phyloP scores from a whole-genome alignment of 202 grass and related monocot genomes.

The Bolboschoenoplectus hybrid region DNA sequence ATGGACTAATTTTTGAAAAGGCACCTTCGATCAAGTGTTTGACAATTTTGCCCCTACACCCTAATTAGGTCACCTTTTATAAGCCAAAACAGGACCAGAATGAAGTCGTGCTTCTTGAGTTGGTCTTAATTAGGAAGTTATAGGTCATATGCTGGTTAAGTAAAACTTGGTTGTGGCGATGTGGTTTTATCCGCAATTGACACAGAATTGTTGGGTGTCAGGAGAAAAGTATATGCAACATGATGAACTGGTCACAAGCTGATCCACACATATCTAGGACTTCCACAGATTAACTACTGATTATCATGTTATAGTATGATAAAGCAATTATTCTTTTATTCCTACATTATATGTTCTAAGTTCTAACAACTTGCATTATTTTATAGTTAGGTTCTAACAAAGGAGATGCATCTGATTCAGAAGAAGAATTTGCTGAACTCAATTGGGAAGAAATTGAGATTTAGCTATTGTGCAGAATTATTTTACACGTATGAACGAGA shows the following conservation, averaged over 20 bases:
- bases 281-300: neutral
- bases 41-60: neutral
- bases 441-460: slow-evolving; percentile 44
- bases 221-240: neutral
- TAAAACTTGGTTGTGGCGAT: neutral
- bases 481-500: neutral
- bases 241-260: neutral
- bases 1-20: slow-evolving; percentile 18
- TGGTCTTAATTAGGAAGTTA: neutral
- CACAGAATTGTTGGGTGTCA: neutral
- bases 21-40: neutral
- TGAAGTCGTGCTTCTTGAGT: neutral
- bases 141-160: neutral
- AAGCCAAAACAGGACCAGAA: neutral
- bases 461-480: neutral
- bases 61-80: neutral
- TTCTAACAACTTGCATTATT: slow-evolving; percentile 22
- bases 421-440: slow-evolving; percentile 30
- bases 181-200: neutral
- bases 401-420: slow-evolving; percentile 40
- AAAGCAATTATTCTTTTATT: neutral
- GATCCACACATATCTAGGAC: neutral
- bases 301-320: neutral
- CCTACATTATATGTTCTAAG: neutral
- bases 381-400: slow-evolving; percentile 41